Conservation (phyloP, 202 grass and related monocot genomes). For the Eragrostis tef region DNA sequence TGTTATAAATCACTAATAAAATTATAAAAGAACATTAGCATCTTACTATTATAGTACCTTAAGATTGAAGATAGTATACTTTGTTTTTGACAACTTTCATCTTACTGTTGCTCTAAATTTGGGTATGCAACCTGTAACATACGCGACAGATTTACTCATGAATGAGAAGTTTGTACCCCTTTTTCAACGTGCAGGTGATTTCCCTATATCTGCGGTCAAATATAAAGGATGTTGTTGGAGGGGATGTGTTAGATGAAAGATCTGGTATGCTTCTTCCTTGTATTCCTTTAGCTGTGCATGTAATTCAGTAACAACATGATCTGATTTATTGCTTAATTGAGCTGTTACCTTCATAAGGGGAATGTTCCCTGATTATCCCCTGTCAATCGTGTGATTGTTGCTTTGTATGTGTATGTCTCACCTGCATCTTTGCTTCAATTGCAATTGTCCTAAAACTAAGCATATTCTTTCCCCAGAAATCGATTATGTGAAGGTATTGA, state of each 20-base stretch:
- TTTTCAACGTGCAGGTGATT: constrained; percentile 69
- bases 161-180: constrained; percentile 12
- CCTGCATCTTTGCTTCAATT: constrained; percentile 30
- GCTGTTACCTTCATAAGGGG: constrained; percentile 24
- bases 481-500: constrained; percentile 91
- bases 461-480: constrained; percentile 69
- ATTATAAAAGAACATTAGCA: constrained; percentile 8
- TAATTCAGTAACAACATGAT: constrained; percentile 25
- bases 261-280: constrained; percentile 57
- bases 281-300: background rate
- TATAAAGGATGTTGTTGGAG: constrained; percentile 56
- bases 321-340: constrained; percentile 45
- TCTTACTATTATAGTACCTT: background rate
- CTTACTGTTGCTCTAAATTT: constrained; percentile 12
- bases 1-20: background rate
- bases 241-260: constrained; percentile 48
- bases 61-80: background rate
- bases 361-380: background rate
- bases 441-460: constrained; percentile 24
- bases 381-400: constrained; percentile 3
- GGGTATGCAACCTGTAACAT: background rate
- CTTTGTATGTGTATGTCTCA: constrained; percentile 30
- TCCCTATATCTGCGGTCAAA: constrained; percentile 86
- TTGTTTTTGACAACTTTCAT: background rate
- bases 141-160: background rate